A percentile compares a stretch with the other conserved stretches of the same genome.
Conservation (phyloP, 495 filamentous ascomycete genomes). For the Parathielavia appendiculata region DNA sequence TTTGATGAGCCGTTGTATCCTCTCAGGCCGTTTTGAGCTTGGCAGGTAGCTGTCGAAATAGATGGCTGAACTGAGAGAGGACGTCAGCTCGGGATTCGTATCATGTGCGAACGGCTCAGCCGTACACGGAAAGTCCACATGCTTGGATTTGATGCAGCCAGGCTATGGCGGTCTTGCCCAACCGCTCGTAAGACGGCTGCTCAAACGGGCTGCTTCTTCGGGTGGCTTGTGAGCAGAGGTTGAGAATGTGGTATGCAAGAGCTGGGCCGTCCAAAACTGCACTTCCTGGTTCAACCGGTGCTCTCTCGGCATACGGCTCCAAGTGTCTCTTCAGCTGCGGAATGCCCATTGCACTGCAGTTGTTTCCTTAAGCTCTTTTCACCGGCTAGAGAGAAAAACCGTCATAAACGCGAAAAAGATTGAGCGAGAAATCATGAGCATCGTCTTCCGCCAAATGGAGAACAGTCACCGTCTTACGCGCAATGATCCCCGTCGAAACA, state of each 20-base stretch:
- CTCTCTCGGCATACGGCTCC: constrained; percentile 50
- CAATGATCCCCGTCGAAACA: too few species aligned
- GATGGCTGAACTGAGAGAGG: constrained; percentile 47
- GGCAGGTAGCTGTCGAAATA: constrained; percentile 79
- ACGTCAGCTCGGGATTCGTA: constrained; percentile 14
- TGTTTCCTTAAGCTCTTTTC: too few species aligned
- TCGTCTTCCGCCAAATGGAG: too few species aligned
- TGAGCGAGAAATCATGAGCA: too few species aligned
- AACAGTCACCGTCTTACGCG: too few species aligned
- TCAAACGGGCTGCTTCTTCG: constrained; percentile 39
- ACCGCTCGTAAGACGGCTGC: constrained; percentile 55
- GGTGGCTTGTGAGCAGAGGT: constrained; percentile 45
- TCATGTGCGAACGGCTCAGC: not conserved
- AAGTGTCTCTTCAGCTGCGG: constrained; percentile 55
- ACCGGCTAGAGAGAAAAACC: too few species aligned
- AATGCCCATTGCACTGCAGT: too few species aligned
- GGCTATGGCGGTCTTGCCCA: constrained; percentile 54
- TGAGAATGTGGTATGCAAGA: constrained; percentile 65
- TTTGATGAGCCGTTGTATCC: constrained; percentile 27
- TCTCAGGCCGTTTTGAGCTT: constrained; percentile 25
- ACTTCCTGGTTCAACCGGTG: constrained; percentile 37
- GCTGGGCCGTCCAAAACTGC: constrained; percentile 73
- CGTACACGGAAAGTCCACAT: constrained; percentile 55
- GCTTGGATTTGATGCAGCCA: constrained; percentile 54
- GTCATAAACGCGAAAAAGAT: too few species aligned